A percentile compares a stretch with the other conserved stretches of the same genome.
Evolutionary conservation across 1,284 basidiomycete species (phyloP).

Genomic region (Moesziomyces antarcticus): DNA sequence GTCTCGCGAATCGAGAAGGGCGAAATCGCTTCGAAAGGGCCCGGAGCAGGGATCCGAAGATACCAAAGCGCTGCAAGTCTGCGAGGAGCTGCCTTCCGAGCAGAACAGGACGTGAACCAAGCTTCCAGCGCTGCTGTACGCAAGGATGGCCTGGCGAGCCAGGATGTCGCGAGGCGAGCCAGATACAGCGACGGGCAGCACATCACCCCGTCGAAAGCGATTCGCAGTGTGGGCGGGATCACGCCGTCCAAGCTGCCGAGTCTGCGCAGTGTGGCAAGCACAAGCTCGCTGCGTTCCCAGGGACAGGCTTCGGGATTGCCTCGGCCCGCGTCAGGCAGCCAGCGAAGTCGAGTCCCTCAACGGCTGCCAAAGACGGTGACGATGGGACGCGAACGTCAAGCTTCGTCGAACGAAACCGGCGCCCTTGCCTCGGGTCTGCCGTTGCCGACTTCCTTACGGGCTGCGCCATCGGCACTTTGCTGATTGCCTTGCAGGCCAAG

Average conservation of each 20-base stretch:
- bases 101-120: too few species aligned
- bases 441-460: too few species aligned
- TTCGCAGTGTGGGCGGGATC: conserved; percentile 15
- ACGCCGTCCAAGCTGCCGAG: conserved; percentile 39
- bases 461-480: too few species aligned
- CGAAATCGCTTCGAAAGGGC: not conserved
- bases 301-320: too few species aligned
- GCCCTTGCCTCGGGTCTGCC: too few species aligned
- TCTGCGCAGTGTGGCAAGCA: conserved; percentile 18
- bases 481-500: too few species aligned
- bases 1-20: not conserved
- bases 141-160: not conserved
- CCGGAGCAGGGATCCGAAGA: conserved; percentile 7
- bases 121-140: not conserved
- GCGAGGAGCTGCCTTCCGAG: not conserved
- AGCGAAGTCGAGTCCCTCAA: too few species aligned
- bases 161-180: not conserved
- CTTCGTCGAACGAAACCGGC: too few species aligned
- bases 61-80: conserved; percentile 21
- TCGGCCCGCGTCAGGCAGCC: too few species aligned
- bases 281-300: conserved; percentile 5
- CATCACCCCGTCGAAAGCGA: conserved; percentile 11
- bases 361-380: not conserved
- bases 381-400: not conserved
- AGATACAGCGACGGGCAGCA: conserved; percentile 10